Conservation (phyloP, 352 stramenopile species). For the Phytopythium montanum region DNA sequence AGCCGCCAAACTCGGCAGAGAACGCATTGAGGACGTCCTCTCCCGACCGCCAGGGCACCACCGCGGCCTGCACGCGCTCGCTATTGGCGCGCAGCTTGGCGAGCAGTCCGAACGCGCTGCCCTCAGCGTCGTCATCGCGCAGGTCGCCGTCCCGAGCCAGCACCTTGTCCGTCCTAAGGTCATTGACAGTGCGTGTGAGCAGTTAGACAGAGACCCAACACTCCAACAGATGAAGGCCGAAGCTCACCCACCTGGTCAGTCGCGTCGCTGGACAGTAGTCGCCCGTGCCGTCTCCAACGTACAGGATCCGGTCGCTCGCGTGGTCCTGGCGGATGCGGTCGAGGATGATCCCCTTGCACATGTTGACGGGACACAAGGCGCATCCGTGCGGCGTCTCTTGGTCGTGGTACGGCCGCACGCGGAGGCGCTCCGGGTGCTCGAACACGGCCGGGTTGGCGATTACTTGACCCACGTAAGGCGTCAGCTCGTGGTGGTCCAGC, state of each 20-base stretch:
- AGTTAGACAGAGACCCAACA: too few species aligned
- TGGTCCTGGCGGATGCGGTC: conserved; percentile 33
- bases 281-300: conserved; percentile 69
- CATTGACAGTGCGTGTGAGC: too few species aligned
- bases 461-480: conserved; percentile 34
- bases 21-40: conserved; percentile 63
- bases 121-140: conserved; percentile 22
- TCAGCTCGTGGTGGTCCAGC: conserved; percentile 36
- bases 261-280: conserved; percentile 67
- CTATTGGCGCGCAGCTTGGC: conserved; percentile 33
- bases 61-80: conserved; percentile 31
- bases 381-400: conserved; percentile 42
- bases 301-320: conserved; percentile 48
- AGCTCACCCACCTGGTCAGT: conserved; percentile 38
- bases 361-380: conserved; percentile 61
- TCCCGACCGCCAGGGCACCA: conserved; percentile 62
- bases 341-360: conserved; percentile 79
- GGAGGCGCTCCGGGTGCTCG: conserved; percentile 14
- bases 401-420: conserved; percentile 53
- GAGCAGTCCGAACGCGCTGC: conserved; percentile 38
- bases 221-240: too few species aligned
- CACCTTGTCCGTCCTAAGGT: conserved; percentile 46
- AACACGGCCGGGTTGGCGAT: conserved; percentile 57
- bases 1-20: not conserved
- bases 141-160: conserved; percentile 40